Percentiles rank a stretch among this genome's conserved stretches.
phyloP scores from a whole-genome alignment of 768 basidiomycete species.

The Rhodocollybia butyracea region DNA sequence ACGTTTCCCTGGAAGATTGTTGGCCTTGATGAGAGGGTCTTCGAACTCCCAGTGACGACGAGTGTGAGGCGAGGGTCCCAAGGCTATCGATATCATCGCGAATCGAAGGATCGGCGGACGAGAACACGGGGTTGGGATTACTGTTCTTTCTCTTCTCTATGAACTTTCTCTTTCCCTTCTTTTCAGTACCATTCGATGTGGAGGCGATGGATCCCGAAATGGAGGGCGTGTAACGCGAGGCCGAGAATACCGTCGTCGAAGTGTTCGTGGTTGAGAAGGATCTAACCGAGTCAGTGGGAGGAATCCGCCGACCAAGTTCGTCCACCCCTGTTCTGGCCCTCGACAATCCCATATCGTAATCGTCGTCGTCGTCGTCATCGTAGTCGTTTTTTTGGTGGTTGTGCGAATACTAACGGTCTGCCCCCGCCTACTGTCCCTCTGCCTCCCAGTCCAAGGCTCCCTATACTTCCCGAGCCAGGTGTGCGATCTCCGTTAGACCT shows the following conservation, averaged over 20 bases:
- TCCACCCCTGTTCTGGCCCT: not conserved
- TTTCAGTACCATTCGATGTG: not conserved
- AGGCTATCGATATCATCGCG: slow-evolving; percentile 5
- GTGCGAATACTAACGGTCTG: slow-evolving; percentile 14
- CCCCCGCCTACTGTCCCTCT: slow-evolving; percentile 14
- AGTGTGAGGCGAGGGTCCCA: not conserved
- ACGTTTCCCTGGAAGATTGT: slow-evolving; percentile 25
- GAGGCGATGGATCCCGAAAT: not conserved
- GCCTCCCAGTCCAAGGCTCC: not conserved
- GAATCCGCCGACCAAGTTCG: not conserved
- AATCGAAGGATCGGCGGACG: not conserved
- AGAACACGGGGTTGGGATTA: not conserved
- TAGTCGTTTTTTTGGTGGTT: not conserved
- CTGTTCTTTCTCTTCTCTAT: not conserved
- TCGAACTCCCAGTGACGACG: not conserved
- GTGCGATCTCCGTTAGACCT: too few relatives aligned
- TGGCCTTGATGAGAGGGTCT: not conserved
- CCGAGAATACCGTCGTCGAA: not conserved
- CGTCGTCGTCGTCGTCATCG: not conserved
- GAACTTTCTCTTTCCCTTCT: not conserved
- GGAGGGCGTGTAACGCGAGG: not conserved
- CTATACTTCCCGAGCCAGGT: not conserved
- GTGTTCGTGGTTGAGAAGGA: slow-evolving; percentile 1
- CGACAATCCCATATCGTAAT: not conserved
- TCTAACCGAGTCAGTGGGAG: not conserved